These are phyloP conservation scores for Dendrobium officinale DNA, from an alignment of 106 monocot species.

Conservation along the genomic window DNA sequence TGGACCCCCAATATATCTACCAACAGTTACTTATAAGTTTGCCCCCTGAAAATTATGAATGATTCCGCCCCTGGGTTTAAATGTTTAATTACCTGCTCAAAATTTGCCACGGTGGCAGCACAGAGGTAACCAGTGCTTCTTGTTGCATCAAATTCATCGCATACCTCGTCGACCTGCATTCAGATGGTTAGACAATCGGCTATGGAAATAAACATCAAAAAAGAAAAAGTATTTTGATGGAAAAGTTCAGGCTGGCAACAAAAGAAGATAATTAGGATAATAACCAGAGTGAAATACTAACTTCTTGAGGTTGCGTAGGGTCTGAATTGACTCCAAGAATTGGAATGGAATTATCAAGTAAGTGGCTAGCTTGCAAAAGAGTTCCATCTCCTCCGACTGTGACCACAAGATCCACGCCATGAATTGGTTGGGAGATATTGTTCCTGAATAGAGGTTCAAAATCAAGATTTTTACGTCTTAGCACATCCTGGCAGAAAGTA, in stretches of 20 bases:
- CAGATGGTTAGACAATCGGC: not conserved
- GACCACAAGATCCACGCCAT: conserved; percentile 66
- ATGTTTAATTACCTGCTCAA: conserved; percentile 57
- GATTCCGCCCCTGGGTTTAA: too few species aligned
- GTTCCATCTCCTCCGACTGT: conserved; percentile 96
- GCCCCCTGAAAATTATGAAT: too few species aligned
- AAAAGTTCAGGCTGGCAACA: not conserved
- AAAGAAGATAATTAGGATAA: not conserved
- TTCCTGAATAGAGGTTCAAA: conserved; percentile 50
- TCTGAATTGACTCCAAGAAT: conserved; percentile 95
- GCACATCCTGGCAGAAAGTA: conserved; percentile 55
- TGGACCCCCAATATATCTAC: too few species aligned
- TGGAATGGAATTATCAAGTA: conserved; percentile 59
- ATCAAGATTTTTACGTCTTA: conserved; percentile 47
- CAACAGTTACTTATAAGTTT: too few species aligned
- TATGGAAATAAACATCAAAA: not conserved
- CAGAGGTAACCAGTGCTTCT: conserved; percentile 95
- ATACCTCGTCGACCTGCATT: conserved; percentile 58
- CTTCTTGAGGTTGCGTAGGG: conserved; percentile 79
- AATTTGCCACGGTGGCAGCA: conserved; percentile 70
- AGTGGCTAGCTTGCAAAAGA: conserved; percentile 80
- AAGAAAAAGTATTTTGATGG: not conserved
- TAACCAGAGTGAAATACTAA: conserved; percentile 3
- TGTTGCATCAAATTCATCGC: conserved; percentile 77
- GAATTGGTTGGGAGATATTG: conserved; percentile 56